Base-by-base conservation (phyloP, 305 asterid genomes). In the Rubia occidens region DNA sequence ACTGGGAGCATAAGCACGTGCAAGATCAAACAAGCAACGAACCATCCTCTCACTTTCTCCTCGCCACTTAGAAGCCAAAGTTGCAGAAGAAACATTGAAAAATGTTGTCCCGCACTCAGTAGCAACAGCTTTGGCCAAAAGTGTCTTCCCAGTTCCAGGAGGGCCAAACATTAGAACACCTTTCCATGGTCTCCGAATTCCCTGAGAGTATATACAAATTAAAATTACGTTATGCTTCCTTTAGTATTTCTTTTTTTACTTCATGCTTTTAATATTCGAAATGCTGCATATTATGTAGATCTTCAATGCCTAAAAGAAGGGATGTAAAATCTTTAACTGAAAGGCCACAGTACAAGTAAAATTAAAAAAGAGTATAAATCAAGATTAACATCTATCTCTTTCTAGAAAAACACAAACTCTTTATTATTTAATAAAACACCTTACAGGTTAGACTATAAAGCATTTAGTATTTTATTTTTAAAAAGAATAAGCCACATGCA, bases 81-180 rank as follows among this genome's bases (percentile, higher is more conserved):
- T 89, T 26, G 98, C 96, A 74, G 97, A 93, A 77, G 98, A 93
- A 76, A 93, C 96, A 69, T 93, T 93, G 76, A 93, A 90, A 78
- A 93, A 93, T 20, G 98, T 90, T 11, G 98, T 93, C 72, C 98
- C 98, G 39, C 98, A 93, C 83, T 93, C 98, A 7, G 98, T 93
- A 67, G 98, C 98, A 45, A 90, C 97, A 51, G 98, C 98, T 87
- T 93, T 93, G 54, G 98, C 98, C 74, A 93, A 89, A 72, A 93
- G 98, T 40, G 98, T 93, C 84, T 93, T 90, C 65, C 98, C 98
- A 39, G 98, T 93, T 78, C 98, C 98, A 58, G 97, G 98, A 64
- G 98, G 97, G 47, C 98, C 98, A 88, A 93, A 93, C 98, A 93
- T 90, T 74, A 93, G 94, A 39, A 93, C 98, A 68, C 98, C 98